Percentiles rank a stretch among this genome's conserved stretches.
Conservation (phyloP, 2,329 filamentous ascomycete genomes). For the Hysterium pulicare region DNA sequence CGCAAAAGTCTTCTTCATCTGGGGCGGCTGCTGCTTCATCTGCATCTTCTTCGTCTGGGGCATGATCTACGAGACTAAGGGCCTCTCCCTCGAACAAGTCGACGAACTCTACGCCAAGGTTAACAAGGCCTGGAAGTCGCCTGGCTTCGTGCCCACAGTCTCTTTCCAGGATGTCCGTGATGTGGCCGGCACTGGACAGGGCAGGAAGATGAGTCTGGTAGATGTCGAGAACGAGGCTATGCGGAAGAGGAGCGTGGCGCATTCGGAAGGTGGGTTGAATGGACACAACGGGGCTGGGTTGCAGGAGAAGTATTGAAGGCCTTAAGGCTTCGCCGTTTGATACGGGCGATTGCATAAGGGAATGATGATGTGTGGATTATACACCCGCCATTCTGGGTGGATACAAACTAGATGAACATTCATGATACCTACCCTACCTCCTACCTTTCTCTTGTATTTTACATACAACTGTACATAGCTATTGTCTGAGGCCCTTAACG, state of each 20-base stretch:
- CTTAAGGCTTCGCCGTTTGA: no score
- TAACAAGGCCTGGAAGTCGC: conserved; percentile 68
- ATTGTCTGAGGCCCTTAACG: no score
- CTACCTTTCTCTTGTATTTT: no score
- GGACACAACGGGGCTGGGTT: no score
- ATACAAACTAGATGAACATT: no score
- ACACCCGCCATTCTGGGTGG: no score
- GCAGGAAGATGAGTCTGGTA: conserved; percentile 28
- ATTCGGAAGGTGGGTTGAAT: no score
- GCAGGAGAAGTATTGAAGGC: no score
- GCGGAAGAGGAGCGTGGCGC: conserved; percentile 35
- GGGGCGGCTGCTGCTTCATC: conserved; percentile 52
- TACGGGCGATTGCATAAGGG: no score
- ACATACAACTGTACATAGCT: no score
- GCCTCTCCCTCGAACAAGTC: conserved; percentile 74
- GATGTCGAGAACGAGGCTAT: conserved; percentile 28
- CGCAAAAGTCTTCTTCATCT: conserved; percentile 55
- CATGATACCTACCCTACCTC: no score
- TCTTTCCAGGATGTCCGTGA: conserved; percentile 33
- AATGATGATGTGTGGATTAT: no score
- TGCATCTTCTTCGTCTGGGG: conserved; percentile 66
- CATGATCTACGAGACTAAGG: conserved; percentile 75
- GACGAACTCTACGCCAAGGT: conserved; percentile 76
- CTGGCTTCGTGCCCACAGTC: conserved; percentile 57
- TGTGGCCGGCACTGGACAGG: conserved; percentile 24